phyloP scores from a whole-genome alignment of 2,329 filamentous ascomycete genomes.

The Aureobasidium mangrovei region DNA sequence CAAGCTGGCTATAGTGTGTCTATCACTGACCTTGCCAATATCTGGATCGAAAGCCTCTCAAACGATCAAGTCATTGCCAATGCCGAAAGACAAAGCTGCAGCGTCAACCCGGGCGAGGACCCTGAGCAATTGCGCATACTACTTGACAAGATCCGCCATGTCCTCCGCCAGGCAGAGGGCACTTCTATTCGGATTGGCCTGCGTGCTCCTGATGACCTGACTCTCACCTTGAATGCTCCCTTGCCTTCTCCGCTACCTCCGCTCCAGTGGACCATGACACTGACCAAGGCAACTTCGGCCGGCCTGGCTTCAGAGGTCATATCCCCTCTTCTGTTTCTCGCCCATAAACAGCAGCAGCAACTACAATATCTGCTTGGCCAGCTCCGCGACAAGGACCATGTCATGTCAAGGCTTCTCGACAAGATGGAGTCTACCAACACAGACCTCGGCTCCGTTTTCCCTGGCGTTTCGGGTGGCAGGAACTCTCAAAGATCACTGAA shows the following conservation, averaged over 20 bases:
- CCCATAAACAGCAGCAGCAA: conserved; percentile 39
- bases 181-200: conserved; percentile 26
- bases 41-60: conserved; percentile 63
- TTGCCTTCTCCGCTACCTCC: conserved; percentile 55
- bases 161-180: conserved; percentile 27
- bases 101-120: conserved; percentile 65
- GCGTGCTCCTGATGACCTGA: conserved; percentile 28
- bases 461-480: conserved; percentile 41
- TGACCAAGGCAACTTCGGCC: conserved; percentile 37
- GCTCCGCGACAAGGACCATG: conserved; percentile 50
- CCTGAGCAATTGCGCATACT: conserved; percentile 59
- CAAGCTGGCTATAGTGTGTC: conserved; percentile 53
- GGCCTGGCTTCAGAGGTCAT: conserved; percentile 43
- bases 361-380: conserved; percentile 41
- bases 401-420: conserved; percentile 50
- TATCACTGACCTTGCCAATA: conserved; percentile 61
- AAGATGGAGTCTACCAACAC: conserved; percentile 48
- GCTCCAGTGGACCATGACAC: conserved; percentile 56
- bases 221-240: conserved; percentile 48
- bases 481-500: conserved; percentile 35
- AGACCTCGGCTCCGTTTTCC: conserved; percentile 50
- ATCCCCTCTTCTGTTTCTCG: conserved; percentile 43
- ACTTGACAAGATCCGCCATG: conserved; percentile 52
- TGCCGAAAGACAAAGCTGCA: conserved; percentile 54
- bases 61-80: conserved; percentile 54